phyloP scores from a whole-genome alignment of 2,329 filamentous ascomycete species.

The Fusarium heterosporum region DNA sequence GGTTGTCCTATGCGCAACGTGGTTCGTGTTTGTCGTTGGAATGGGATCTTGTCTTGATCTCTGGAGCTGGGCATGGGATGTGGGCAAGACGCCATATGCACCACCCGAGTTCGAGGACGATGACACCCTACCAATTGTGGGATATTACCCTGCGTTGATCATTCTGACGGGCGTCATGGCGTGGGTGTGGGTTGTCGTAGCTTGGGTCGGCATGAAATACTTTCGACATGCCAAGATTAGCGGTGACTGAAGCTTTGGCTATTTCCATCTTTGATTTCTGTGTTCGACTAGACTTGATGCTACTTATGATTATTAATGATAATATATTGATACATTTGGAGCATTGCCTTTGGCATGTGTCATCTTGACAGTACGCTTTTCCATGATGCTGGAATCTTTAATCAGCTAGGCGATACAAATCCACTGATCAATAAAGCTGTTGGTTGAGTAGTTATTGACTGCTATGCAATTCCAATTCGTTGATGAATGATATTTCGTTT shows the following conservation, averaged over 20 bases:
- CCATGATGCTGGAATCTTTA: background rate
- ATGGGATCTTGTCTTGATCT: constrained; percentile 96
- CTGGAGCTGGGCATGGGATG: constrained; percentile 99
- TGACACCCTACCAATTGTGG: constrained; percentile 91
- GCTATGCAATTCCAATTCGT: constrained; percentile 17
- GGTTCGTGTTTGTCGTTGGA: constrained; percentile 94
- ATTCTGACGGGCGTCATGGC: constrained; percentile 96
- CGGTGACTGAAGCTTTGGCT: constrained; percentile 60
- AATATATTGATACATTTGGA: constrained; percentile 1
- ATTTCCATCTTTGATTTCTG: background rate
- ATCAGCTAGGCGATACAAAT: constrained; percentile 14
- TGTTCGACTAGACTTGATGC: constrained; percentile 3
- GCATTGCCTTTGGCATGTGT: background rate
- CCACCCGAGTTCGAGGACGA: constrained; percentile 96
- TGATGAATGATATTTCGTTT: constrained; percentile 10
- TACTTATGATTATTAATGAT: constrained; percentile 29
- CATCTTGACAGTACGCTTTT: constrained; percentile 2
- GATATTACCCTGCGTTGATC: constrained; percentile 95
- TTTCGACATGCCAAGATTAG: constrained; percentile 96
- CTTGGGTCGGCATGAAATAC: constrained; percentile 99
- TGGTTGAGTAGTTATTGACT: constrained; percentile 15
- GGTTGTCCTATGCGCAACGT: constrained; percentile 90
- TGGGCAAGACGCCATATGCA: constrained; percentile 94
- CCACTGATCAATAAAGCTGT: constrained; percentile 15
- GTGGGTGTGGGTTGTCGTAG: constrained; percentile 98